phyloP scores from a whole-genome alignment of 2,329 filamentous ascomycete genomes.

The Exophiala bonariae region DNA sequence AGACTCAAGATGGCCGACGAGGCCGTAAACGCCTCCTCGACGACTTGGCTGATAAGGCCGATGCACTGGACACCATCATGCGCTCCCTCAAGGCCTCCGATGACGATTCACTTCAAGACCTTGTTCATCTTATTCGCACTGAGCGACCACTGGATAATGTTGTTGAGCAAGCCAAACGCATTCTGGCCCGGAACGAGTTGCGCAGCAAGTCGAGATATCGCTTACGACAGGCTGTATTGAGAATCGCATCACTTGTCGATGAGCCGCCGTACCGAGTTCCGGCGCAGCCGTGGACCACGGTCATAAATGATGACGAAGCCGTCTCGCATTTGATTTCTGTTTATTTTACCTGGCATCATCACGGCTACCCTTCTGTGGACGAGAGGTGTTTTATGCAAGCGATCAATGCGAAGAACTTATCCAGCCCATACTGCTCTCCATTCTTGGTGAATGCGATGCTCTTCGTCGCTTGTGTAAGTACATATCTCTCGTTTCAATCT shows the following conservation, averaged over 20 bases:
- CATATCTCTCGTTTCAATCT: neutral
- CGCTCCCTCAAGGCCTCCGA: neutral
- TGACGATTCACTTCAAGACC: neutral
- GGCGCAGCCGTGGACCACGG: conserved; percentile 71
- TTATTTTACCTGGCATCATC: conserved; percentile 94
- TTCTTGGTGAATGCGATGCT: conserved; percentile 90
- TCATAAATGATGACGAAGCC: conserved; percentile 72
- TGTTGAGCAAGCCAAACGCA: neutral
- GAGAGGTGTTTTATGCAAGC: conserved; percentile 70
- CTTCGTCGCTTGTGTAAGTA: conserved; percentile 50
- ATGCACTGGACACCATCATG: neutral
- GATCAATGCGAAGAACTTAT: conserved; percentile 36
- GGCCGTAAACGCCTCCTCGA: neutral
- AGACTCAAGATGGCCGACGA: neutral
- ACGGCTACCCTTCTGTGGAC: conserved; percentile 78
- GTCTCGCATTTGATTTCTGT: conserved; percentile 82
- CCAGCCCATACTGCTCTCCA: conserved; percentile 76
- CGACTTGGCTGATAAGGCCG: neutral
- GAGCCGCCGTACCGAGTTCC: neutral
- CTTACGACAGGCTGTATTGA: neutral
- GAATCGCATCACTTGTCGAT: neutral
- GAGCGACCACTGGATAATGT: neutral
- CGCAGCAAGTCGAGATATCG: neutral
- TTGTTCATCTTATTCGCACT: neutral
- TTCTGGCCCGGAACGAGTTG: neutral